Evolutionary conservation across 2,329 filamentous ascomycete genomes (phyloP), one percentile per base, ranked within the genome.

Genomic region (Penicillium sumatraense): DNA sequence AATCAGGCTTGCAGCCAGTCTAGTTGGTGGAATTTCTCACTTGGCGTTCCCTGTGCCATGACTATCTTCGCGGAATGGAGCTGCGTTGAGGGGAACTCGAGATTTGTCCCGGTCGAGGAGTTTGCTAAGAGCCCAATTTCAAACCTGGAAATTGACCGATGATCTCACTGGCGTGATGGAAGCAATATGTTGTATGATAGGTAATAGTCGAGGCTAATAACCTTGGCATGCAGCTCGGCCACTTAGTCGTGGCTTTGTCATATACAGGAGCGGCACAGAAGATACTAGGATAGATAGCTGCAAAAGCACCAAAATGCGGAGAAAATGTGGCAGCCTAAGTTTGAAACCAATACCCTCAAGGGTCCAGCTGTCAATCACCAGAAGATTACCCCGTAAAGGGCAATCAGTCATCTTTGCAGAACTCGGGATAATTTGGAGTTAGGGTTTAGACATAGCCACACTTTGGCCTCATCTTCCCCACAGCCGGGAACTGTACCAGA

Each of bases 31-130:
- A 1, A 65, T 80, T 1, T 74, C 75, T 29, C 68, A 69, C 9
- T 48, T 74, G 6, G 67, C 73, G 16, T 42, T 80, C 38, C 77
- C 77, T 0, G 75, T 80, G n/a, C 78, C 78, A 1, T 74, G 79
- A 21, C 49, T 79, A 21, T 78, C 80, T 57, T 78, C 79, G 72
- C 72, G 67, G 33, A 78, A 75, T 54, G 75, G 77, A 10, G 52
- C 68, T 23, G 62, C 54, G 21, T 62, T 82, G 47, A 68, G 80
- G 51, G 68, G 58, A 75, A 67, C 63, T 79, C 75, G 5, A 80
- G 75, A 44, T 79, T 81, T 61, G 75, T 38, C 13, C 8, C 44
- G 31, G 35, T n/a, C 16, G 24, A 27, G 26, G 23, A 27, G 21
- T 21, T 21, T 21, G 27, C 26, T 7, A 31, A 13, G 23, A 41